Percentiles rank a stretch among this genome's conserved stretches.
Conservation (phyloP, 2,329 filamentous ascomycete species). For the Myriosclerotinia duriaeana region DNA sequence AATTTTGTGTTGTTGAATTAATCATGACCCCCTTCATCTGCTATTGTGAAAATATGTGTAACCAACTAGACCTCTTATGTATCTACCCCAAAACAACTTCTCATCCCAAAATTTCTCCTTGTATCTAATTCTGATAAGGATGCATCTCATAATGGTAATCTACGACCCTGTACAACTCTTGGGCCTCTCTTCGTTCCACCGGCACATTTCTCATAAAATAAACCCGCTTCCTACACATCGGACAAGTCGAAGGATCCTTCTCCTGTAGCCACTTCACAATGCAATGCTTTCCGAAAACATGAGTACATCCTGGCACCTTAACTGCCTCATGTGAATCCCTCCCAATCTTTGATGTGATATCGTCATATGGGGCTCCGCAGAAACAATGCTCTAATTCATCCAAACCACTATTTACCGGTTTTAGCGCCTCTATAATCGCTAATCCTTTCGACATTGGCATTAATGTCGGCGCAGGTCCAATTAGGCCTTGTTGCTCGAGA, state of each 20-base stretch:
- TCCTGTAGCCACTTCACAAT: background rate
- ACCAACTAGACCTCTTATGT: background rate
- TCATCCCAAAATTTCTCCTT: background rate
- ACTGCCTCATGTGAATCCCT: background rate
- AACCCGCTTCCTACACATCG: background rate
- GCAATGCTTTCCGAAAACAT: background rate
- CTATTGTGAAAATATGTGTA: rapidly evolving
- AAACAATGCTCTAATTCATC: background rate
- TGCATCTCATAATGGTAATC: background rate
- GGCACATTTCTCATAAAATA: background rate
- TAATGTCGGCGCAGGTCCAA: no score
- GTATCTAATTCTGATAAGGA: background rate
- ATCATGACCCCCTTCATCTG: background rate
- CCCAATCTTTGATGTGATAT: rapidly evolving
- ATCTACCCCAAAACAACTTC: background rate
- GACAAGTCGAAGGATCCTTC: background rate
- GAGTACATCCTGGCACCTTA: background rate
- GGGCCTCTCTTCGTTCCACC: background rate
- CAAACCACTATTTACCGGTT: no score
- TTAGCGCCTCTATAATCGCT: background rate
- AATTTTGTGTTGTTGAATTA: background rate
- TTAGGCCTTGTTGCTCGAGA: background rate
- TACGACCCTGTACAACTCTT: background rate
- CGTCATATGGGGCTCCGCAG: background rate
- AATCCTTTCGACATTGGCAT: background rate